Base-by-base conservation (phyloP, 2,329 filamentous ascomycete species). In the Dactylonectria macrodidyma region DNA sequence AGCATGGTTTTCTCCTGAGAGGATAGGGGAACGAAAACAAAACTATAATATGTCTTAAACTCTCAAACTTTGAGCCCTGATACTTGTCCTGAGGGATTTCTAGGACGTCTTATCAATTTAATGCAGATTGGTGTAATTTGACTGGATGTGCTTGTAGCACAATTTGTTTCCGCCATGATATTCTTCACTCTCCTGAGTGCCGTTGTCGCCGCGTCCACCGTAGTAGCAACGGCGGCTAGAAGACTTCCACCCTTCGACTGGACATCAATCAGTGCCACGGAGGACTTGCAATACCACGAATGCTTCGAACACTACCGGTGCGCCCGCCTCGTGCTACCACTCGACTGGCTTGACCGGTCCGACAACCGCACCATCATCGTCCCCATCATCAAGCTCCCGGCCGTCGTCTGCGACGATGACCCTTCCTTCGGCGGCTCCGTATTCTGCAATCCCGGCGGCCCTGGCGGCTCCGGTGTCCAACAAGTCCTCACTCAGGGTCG, bases 391-490 rank as follows among this genome's bases (percentile, higher is more conserved):
- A 81, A 80, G 64, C 77, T 81, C 9, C 82, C 83, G 0, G 83
- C 84, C 30, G 67, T 66, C 1, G 84, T 85, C 3, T 62, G 78
- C 9, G 76, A 80, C 24, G 46, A 73, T n/a, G 79, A 84, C 62
- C 76, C 81, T 4, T 67, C 76, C 41, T 85, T 82, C 59, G 83
- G 78, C 46, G 84, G 84, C 19, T 77, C 84, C 55, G 76, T 86
- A 48, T 77, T 86, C 69, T 72, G 75, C 54, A 85, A 85, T 75
- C 84, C 84, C 0, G 84, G 85, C 48, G 84, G 85, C 0, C 84
- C 84, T 0, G 82, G 84, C 33, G 80, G 76, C 22, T 82, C 81
- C 1, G 84, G 84, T 9, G 78, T 84, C 3, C 41, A 34, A 0
- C 69, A 79, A 12, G 36, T 80, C 6, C 71, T 79, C 8, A 3